Evolutionary conservation across 768 basidiomycete species (phyloP), one percentile per base, ranked within the genome.

Genomic region (Lactarius tabidus): DNA sequence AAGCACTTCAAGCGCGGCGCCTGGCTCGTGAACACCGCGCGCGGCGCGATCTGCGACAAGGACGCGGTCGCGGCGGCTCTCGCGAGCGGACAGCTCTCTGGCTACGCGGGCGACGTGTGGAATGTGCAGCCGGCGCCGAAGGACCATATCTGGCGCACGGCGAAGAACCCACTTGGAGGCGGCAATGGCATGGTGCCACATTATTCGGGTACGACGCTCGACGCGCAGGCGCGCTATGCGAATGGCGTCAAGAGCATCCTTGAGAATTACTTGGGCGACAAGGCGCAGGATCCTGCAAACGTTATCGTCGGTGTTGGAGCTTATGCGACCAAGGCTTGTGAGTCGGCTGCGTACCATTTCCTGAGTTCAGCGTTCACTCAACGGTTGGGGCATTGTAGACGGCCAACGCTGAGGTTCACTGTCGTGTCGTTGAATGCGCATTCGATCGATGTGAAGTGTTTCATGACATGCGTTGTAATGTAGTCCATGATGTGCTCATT

Each of bases 161-260:
- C 85, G 80, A 87, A 89, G 79, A 93, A 93, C 79, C 84, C 85
- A 28, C 82, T 90, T 8, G 88, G 86, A 20, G 91, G 85, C 66
- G 93, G 93, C 28, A 95, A 97, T 77, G 93, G 89, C 71, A 94
- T 95, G 85, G 89, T 91, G 6, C 87, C 90, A 15, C 90, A 91
- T 73, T 92, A 91, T 78, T 90, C 88, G 70, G 92, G 93, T 43
- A 93, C 92, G 9, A 93, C 92, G 28, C 84, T 94, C 66, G 93
- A 95, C 71, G 93, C 93, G 2, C 93, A 95, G 78, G 83, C 81
- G 33, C 89, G 93, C 56, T 96, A 97, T 73, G 93, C 93, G 18
- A 76, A 77, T 53, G 92, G 91, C 17, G 80, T 84, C 31, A 84
- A 78, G 78, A 79, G 77, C 68, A 93, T 93, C 73, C 79, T 93